Evolutionary conservation across 2,329 filamentous ascomycete species (phyloP).

Genomic region (Lachnellula occidentalis): DNA sequence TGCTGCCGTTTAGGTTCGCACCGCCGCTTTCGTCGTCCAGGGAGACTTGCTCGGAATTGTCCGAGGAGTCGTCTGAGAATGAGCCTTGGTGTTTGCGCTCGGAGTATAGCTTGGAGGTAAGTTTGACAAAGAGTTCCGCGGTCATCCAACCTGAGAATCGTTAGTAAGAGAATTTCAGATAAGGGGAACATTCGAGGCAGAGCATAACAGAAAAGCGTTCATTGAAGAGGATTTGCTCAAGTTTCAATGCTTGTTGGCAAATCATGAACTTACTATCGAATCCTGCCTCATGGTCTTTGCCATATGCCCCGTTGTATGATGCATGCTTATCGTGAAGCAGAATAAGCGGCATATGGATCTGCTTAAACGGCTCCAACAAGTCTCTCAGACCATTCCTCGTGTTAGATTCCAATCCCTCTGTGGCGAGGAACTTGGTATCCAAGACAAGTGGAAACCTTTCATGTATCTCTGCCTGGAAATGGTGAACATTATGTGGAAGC

Average conservation of each 20-base stretch:
- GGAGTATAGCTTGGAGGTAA: slow-evolving; percentile 22
- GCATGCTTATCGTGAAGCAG: slow-evolving; percentile 28
- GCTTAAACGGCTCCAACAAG: slow-evolving; percentile 39
- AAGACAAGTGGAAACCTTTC: slow-evolving; percentile 43
- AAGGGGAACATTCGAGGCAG: no score
- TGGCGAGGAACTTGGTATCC: slow-evolving; percentile 56
- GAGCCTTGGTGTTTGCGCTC: slow-evolving; percentile 12
- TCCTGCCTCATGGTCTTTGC: slow-evolving; percentile 49
- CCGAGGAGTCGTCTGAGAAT: not conserved
- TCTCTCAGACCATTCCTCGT: slow-evolving; percentile 43
- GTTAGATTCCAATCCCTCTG: slow-evolving; percentile 29
- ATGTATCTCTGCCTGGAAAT: slow-evolving; percentile 48
- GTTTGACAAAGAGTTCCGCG: slow-evolving; percentile 36
- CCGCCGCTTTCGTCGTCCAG: not conserved
- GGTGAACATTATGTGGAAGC: slow-evolving; percentile 47
- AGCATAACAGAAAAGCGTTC: not conserved
- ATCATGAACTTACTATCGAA: slow-evolving; percentile 47
- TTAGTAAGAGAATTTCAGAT: no score
- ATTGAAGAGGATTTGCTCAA: not conserved
- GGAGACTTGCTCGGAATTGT: not conserved
- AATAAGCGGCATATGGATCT: slow-evolving; percentile 37
- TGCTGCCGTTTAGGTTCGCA: not conserved
- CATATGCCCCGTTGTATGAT: slow-evolving; percentile 19
- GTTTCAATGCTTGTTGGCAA: not conserved
- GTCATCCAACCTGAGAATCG: slow-evolving; percentile 36